These are phyloP conservation scores for Elaeis oleifera DNA, from an alignment of 202 grass and related monocot genomes.

Conservation along the genomic window DNA sequence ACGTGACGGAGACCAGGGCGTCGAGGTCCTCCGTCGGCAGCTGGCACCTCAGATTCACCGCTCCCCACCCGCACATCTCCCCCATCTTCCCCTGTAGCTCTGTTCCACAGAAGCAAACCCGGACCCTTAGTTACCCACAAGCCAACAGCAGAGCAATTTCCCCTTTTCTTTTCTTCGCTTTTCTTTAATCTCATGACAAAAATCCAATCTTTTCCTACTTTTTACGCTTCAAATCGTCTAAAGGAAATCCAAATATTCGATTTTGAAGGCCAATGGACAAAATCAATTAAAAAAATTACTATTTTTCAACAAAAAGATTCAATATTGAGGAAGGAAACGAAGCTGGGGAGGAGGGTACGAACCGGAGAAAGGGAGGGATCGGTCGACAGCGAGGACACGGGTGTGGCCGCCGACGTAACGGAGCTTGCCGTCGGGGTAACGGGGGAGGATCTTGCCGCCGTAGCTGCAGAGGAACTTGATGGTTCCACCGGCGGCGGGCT, in stretches of 20 bases:
- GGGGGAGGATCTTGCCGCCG: constrained; percentile 66
- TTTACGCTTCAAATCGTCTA: no score
- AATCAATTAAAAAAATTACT: no score
- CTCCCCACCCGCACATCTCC: constrained; percentile 53
- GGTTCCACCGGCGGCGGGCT: background rate
- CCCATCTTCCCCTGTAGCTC: constrained; percentile 54
- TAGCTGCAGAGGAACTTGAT: constrained; percentile 85
- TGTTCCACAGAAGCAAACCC: constrained; percentile 10
- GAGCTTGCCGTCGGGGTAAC: constrained; percentile 60
- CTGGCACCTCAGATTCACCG: constrained; percentile 51
- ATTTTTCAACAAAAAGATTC: no score
- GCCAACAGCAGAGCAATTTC: no score
- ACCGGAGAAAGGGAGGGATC: constrained; percentile 47
- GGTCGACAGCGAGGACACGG: constrained; percentile 54
- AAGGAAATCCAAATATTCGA: background rate
- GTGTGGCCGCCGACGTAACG: constrained; percentile 72
- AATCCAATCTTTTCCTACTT: no score
- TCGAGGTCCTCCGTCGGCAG: constrained; percentile 85
- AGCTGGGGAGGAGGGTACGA: background rate
- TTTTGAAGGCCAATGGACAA: no score
- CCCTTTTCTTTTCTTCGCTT: no score
- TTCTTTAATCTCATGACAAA: no score
- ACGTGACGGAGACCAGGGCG: constrained; percentile 64
- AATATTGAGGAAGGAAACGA: background rate
- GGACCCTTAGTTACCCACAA: background rate